Conservation (phyloP, 768 basidiomycete genomes). For the Lentinus tigrinus region DNA sequence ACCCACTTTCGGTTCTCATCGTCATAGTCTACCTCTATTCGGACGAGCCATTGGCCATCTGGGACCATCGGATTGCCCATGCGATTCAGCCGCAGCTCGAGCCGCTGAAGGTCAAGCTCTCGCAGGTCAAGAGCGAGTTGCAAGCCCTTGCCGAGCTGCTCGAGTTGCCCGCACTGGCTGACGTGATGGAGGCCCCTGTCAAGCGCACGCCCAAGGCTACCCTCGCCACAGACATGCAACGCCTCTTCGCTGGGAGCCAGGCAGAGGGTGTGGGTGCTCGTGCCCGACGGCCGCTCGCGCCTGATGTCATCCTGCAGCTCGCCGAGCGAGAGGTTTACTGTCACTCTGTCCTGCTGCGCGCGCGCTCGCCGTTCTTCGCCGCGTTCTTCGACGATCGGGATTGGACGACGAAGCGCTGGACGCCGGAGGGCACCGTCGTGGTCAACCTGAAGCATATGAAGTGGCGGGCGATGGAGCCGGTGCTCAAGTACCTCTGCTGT, state of each 20-base stretch:
- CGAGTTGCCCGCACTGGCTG: conserved; percentile 51
- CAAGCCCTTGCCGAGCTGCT: conserved; percentile 55
- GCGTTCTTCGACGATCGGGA: conserved; percentile 79
- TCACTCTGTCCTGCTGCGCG: conserved; percentile 77
- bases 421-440: conserved; percentile 48
- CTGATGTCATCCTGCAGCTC: conserved; percentile 74
- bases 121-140: conserved; percentile 63
- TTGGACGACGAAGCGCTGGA: conserved; percentile 72
- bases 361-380: conserved; percentile 81
- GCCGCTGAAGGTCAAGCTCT: conserved; percentile 40
- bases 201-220: conserved; percentile 54
- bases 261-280: not conserved
- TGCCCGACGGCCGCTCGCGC: conserved; percentile 32
- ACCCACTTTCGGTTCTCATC: conserved; percentile 68
- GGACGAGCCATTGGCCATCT: conserved; percentile 77
- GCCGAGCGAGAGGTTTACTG: conserved; percentile 62
- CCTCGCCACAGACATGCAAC: conserved; percentile 47
- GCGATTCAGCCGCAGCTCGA: conserved; percentile 42
- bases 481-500: conserved; percentile 75
- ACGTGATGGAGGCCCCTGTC: conserved; percentile 57
- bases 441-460: conserved; percentile 71
- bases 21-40: conserved; percentile 86
- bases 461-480: conserved; percentile 74
- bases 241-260: conserved; percentile 46
- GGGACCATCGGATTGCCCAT: conserved; percentile 69